Conservation (phyloP, 208 protist genomes). For the Angomonas deanei region DNA sequence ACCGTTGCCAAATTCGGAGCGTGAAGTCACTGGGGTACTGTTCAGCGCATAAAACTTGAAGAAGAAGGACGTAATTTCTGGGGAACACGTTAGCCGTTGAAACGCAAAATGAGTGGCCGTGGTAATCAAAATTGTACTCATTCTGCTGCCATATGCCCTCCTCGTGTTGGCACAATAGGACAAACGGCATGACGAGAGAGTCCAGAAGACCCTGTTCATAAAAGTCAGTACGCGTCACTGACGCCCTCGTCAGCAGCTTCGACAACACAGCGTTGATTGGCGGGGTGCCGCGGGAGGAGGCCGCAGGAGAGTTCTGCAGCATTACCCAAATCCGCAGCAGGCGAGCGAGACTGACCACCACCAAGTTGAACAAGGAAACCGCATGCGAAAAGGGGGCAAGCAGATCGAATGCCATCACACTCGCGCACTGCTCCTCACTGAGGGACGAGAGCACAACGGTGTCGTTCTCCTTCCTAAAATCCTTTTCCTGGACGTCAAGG, state of each 20-base stretch:
- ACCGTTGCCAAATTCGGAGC: background rate
- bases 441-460: background rate
- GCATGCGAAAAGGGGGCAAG: background rate
- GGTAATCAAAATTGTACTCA: conserved; percentile 1
- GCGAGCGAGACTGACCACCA: background rate
- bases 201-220: background rate
- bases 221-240: background rate
- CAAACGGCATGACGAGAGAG: background rate
- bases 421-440: background rate
- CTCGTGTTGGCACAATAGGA: background rate
- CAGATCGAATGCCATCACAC: background rate
- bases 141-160: background rate
- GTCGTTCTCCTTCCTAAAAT: background rate
- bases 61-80: background rate
- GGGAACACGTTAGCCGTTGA: background rate
- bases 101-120: background rate
- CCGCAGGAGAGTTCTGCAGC: background rate
- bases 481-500: background rate
- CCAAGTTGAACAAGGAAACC: background rate
- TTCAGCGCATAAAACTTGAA: background rate
- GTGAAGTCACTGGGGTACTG: background rate
- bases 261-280: no score
- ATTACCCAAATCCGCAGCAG: background rate
- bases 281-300: no score
- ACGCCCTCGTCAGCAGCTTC: background rate